These are phyloP conservation scores for Podaxis sp. DNA, from an alignment of 768 basidiomycete species.

Conservation along the genomic window DNA sequence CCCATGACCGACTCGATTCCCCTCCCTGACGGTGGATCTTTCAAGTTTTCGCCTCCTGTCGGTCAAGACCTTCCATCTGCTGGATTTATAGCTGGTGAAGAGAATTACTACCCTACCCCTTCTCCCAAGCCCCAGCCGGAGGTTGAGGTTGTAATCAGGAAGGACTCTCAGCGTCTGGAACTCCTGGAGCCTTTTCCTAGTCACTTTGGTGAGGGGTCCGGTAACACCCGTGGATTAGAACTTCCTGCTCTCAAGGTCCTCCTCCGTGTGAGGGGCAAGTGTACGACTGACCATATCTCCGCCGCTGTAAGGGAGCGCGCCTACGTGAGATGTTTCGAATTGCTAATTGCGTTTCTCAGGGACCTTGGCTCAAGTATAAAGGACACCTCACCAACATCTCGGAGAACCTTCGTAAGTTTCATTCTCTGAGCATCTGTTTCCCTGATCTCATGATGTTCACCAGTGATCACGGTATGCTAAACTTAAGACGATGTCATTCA, in stretches of 20 bases:
- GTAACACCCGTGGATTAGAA: conserved; percentile 60
- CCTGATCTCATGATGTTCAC: conserved; percentile 3
- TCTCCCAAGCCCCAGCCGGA: conserved; percentile 73
- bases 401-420: conserved; percentile 80
- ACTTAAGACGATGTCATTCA: background rate
- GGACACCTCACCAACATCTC: conserved; percentile 96
- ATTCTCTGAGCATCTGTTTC: background rate
- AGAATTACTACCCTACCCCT: conserved; percentile 75
- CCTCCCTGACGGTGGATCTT: conserved; percentile 67
- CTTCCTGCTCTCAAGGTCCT: conserved; percentile 81
- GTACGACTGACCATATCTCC: conserved; percentile 98
- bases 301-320: conserved; percentile 65
- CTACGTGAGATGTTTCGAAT: background rate
- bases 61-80: conserved; percentile 81
- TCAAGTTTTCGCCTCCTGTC: conserved; percentile 81
- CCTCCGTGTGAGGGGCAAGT: conserved; percentile 94
- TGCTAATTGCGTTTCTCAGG: conserved; percentile 41
- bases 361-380: conserved; percentile 99
- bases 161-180: conserved; percentile 84
- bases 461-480: conserved; percentile 79
- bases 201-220: conserved; percentile 56
- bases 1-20: conserved; percentile 76
- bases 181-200: conserved; percentile 80
- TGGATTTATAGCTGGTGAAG: conserved; percentile 78
- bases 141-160: conserved; percentile 72